A percentile compares a stretch with the other conserved stretches of the same genome.
Evolutionary conservation across 1,139 yeast genomes (phyloP).

Genomic region (Blastobotrys apis): DNA sequence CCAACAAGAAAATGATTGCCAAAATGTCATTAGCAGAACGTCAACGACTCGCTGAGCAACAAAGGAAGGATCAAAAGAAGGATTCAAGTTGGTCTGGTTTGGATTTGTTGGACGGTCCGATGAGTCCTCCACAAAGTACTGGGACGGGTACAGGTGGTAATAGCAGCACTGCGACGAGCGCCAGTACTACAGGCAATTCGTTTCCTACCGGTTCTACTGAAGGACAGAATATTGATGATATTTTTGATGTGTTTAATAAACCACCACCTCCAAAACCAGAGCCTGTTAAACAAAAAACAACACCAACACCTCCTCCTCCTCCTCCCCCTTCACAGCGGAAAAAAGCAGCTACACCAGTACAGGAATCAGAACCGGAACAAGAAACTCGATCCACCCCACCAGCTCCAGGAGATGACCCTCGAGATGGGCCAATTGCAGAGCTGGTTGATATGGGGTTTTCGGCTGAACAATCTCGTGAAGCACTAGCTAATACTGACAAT

Average conservation of each 20-base stretch:
- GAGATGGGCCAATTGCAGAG: slow-evolving; percentile 61
- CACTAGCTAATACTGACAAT: slow-evolving; percentile 48
- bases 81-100: slow-evolving; percentile 17
- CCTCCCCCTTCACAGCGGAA: slow-evolving; percentile 9
- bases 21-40: slow-evolving; percentile 28
- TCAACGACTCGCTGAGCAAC: slow-evolving; percentile 21
- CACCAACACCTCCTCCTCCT: slow-evolving; percentile 14
- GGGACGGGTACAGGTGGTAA: no score
- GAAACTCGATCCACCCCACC: neutral
- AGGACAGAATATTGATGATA: slow-evolving; percentile 25
- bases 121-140: slow-evolving; percentile 2
- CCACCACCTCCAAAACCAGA: slow-evolving; percentile 27
- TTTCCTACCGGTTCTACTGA: neutral
- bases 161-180: no score
- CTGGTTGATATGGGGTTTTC: slow-evolving; percentile 78
- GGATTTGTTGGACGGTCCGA: slow-evolving; percentile 11
- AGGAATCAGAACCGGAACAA: neutral
- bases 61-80: slow-evolving; percentile 11
- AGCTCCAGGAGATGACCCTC: slow-evolving; percentile 22
- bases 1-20: slow-evolving; percentile 15
- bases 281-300: neutral
- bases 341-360: slow-evolving; percentile 10
- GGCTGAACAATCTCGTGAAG: slow-evolving; percentile 55
- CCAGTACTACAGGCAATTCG: neutral
- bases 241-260: slow-evolving; percentile 35